Conservation (phyloP, 2,329 filamentous ascomycete species). For the Clonostachys chloroleuca region DNA sequence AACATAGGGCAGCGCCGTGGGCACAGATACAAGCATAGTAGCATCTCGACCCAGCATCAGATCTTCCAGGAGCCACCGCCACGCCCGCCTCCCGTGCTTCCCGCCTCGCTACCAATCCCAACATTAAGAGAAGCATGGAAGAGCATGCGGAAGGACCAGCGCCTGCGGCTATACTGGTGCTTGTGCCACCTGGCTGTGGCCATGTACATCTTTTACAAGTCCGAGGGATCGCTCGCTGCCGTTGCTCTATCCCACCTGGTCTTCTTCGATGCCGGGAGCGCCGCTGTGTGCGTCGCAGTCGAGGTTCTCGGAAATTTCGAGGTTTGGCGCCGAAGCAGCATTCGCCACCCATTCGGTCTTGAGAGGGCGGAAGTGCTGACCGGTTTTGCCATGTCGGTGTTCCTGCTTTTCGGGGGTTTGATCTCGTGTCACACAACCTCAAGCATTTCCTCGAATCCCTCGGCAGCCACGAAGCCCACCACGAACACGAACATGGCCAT, state of each 20-base stretch:
- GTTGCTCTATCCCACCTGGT: slow-evolving; percentile 90
- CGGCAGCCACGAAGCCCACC: slow-evolving; percentile 64
- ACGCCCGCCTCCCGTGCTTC: slow-evolving; percentile 80
- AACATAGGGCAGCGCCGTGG: slow-evolving; percentile 88
- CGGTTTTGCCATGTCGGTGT: slow-evolving; percentile 92
- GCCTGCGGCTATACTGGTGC: slow-evolving; percentile 80
- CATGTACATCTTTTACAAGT: slow-evolving; percentile 79
- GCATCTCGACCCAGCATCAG: slow-evolving; percentile 81
- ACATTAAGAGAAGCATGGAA: slow-evolving; percentile 83
- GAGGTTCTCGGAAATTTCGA: slow-evolving; percentile 96
- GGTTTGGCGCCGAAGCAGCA: slow-evolving; percentile 89
- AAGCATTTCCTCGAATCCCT: slow-evolving; percentile 80
- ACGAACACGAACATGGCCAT: slow-evolving; percentile 59
- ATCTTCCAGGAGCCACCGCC: slow-evolving; percentile 92
- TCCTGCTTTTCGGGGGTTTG: slow-evolving; percentile 97
- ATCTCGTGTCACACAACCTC: slow-evolving; percentile 88
- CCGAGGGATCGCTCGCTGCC: slow-evolving; percentile 81
- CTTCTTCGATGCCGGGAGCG: slow-evolving; percentile 92
- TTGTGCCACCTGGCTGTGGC: slow-evolving; percentile 82
- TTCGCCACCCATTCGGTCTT: slow-evolving; percentile 90
- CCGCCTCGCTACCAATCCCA: slow-evolving; percentile 86
- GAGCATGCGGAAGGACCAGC: slow-evolving; percentile 88
- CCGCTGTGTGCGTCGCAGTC: slow-evolving; percentile 84
- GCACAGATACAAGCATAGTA: slow-evolving; percentile 97
- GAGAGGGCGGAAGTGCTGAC: slow-evolving; percentile 91